Percentiles rank a stretch among this genome's conserved stretches.
Conservation (phyloP, 805 yeast genomes). For the Yarrowia bubula region DNA sequence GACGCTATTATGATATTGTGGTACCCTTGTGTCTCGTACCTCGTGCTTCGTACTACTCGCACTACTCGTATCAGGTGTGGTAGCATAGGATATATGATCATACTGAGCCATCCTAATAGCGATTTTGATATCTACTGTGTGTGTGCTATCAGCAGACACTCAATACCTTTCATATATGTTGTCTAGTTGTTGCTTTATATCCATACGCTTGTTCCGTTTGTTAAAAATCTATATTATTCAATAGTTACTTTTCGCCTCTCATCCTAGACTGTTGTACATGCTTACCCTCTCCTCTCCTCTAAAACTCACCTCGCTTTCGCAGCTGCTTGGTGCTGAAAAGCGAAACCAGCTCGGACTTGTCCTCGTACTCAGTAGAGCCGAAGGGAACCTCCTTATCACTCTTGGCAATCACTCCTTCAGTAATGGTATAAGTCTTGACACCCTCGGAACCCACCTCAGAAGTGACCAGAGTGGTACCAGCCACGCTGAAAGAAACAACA, state of each 20-base stretch:
- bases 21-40: no score
- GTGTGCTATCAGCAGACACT: no score
- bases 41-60: no score
- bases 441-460: conserved; percentile 31
- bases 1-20: no score
- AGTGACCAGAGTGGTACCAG: conserved; percentile 22
- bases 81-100: no score
- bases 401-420: conserved; percentile 30
- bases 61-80: no score
- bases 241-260: conserved; percentile 10
- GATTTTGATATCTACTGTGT: no score
- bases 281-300: background rate
- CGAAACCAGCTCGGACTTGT: conserved; percentile 46
- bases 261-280: conserved; percentile 1
- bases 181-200: no score
- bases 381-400: conserved; percentile 35
- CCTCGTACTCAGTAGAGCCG: conserved; percentile 30
- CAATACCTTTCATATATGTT: no score
- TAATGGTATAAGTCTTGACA: conserved; percentile 34
- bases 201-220: background rate
- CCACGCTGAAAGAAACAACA: conserved; percentile 32
- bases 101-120: no score
- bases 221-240: conserved; percentile 7
- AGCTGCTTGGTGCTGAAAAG: conserved; percentile 50
- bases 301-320: conserved; percentile 60